phyloP scores from a whole-genome alignment of 768 basidiomycete genomes.

The Trametes maxima region DNA sequence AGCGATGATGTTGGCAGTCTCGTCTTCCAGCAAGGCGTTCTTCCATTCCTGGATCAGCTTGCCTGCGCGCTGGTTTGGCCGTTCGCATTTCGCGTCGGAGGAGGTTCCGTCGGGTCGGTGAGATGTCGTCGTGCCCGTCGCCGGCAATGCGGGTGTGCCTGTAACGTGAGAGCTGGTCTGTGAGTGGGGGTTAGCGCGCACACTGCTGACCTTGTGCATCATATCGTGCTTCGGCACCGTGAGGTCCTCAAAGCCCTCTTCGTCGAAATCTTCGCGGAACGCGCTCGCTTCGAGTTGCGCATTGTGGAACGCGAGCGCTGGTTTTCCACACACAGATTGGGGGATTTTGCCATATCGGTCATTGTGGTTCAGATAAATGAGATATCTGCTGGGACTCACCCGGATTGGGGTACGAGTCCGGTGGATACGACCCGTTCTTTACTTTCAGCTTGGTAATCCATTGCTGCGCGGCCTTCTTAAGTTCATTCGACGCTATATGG shows the following conservation, averaged over 20 bases:
- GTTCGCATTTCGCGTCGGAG: not conserved
- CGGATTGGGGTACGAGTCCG: conserved; percentile 90
- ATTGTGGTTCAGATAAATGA: not conserved
- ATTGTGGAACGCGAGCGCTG: conserved; percentile 87
- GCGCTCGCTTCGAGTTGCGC: conserved; percentile 90
- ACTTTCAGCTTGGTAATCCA: conserved; percentile 82
- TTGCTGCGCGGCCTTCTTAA: conserved; percentile 65
- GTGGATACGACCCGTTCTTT: conserved; percentile 80
- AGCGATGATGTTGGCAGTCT: conserved; percentile 56
- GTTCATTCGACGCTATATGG: conserved; percentile 65
- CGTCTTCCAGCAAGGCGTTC: conserved; percentile 57
- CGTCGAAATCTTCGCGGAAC: conserved; percentile 87
- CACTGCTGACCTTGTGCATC: conserved; percentile 71
- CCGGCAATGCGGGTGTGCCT: conserved; percentile 12
- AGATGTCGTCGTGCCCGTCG: conserved; percentile 5
- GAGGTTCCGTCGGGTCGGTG: conserved; percentile 8
- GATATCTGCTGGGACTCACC: conserved; percentile 48
- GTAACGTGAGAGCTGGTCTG: conserved; percentile 17
- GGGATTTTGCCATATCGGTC: not conserved
- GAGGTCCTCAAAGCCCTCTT: conserved; percentile 76
- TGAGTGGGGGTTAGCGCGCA: not conserved
- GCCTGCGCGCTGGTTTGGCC: conserved; percentile 59
- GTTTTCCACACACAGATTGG: not conserved
- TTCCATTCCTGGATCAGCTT: conserved; percentile 74
- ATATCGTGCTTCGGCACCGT: conserved; percentile 75